phyloP scores from a whole-genome alignment of 116 monocot species.

The Papilionanthe hybrid region DNA sequence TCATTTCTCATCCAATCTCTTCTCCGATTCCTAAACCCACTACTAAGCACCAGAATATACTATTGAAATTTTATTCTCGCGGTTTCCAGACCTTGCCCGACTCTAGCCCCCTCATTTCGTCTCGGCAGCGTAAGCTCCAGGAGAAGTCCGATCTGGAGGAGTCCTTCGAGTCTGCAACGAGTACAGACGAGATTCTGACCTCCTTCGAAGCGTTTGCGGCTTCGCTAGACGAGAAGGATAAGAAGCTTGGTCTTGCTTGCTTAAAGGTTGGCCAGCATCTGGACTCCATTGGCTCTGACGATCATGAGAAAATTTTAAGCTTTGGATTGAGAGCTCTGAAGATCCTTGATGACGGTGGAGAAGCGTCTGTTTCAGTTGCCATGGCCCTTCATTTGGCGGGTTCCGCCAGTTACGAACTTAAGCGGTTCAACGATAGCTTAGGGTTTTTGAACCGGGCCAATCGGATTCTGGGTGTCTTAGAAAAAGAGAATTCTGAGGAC shows the following conservation, averaged over 20 bases:
- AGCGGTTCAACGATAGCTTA: constrained; percentile 64
- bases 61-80: constrained; percentile 17
- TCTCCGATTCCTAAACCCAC: not conserved
- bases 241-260: constrained; percentile 47
- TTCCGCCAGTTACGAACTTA: constrained; percentile 46
- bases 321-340: constrained; percentile 53
- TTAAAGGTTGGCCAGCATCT: constrained; percentile 88
- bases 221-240: constrained; percentile 32
- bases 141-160: constrained; percentile 42
- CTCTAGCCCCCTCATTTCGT: not conserved
- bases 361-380: constrained; percentile 37
- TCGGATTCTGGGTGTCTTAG: constrained; percentile 40
- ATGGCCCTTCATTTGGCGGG: constrained; percentile 81
- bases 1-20: not conserved
- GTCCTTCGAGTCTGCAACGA: constrained; percentile 66
- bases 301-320: constrained; percentile 39
- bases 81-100: constrained; percentile 26
- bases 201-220: constrained; percentile 49
- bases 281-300: constrained; percentile 41
- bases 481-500: constrained; percentile 23
- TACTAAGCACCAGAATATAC: not conserved
- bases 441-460: constrained; percentile 63
- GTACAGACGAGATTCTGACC: constrained; percentile 58
- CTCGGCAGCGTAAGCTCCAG: constrained; percentile 27
- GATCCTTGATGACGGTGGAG: constrained; percentile 38